Evolutionary conservation across 352 stramenopile species (phyloP), one percentile per base, ranked within the genome.

Genomic region (Halophytophthora polymorphica): DNA sequence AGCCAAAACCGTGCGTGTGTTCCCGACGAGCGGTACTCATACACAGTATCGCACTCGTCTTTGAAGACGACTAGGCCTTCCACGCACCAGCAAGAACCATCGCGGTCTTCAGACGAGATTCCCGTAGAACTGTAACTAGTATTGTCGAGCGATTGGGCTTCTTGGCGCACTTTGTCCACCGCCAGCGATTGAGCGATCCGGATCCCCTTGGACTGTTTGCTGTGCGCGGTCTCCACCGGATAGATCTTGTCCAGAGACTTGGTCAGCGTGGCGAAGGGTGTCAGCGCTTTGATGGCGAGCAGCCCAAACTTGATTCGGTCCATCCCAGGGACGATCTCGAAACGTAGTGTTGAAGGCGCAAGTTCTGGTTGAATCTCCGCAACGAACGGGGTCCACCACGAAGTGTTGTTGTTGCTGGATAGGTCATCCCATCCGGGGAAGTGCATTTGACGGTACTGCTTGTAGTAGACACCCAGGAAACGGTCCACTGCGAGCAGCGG

Each of bases 381-480:
- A 7, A 71, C 64, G 41, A 69, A 73, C 21, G 47, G 58, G 22
- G 48, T 56, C 33, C 47, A 63, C 5, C 8, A 43, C 35, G 44
- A 28, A 6, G 19, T 23, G 4, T 56, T 39, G 5, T 40, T 51
- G 19, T 31, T 28, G 29, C 11, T 50, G 3, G 15, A 46, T 44
- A 18, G 51, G 12, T 31, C 51, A 19, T 68, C 56, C 81, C 81
- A 92, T 0, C 62, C 21, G 1, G 55, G 68, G 28, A 71, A 90
- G 33, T 83, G 63, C 2, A 45, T 21, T 1, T 77, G 55, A 15
- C 82, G 74, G 37, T 86, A 88, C 0, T 62, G 53, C 13, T 66
- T 65, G 58, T 83, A 84, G 48, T 90, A 79, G 1, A 45, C 58
- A 43, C 62, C 82, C 33, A 88, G 64, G 21, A 90, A 89, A 10